A percentile compares a stretch with the other conserved stretches of the same genome.
phyloP scores from a whole-genome alignment of 2,329 filamentous ascomycete species.

The Escovopsis weberi region DNA sequence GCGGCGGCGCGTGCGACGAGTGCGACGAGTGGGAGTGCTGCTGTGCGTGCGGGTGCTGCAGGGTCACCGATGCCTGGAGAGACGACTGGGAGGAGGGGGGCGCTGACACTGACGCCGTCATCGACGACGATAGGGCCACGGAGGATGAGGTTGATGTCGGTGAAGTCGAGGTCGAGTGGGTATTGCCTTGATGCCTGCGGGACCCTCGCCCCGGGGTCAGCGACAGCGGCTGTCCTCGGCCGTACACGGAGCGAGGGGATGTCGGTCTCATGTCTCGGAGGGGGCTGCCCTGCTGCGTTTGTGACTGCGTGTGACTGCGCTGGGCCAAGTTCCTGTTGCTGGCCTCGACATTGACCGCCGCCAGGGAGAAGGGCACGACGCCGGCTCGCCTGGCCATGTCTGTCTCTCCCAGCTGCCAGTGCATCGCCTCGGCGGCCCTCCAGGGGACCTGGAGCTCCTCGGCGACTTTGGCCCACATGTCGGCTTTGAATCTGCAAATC shows the following conservation, averaged over 20 bases:
- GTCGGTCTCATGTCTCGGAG: conserved; percentile 28
- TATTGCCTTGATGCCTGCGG: conserved; percentile 18
- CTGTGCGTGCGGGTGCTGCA: conserved; percentile 1
- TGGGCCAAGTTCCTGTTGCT: conserved; percentile 24
- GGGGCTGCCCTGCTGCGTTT: conserved; percentile 29
- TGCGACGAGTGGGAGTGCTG: conserved; percentile 1
- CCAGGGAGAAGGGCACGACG: conserved; percentile 68
- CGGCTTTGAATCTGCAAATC: conserved; percentile 67
- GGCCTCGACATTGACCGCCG: conserved; percentile 36
- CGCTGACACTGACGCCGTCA: conserved; percentile 2
- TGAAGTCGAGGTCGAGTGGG: conserved; percentile 10
- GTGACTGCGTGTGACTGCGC: conserved; percentile 26
- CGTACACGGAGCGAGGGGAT: conserved; percentile 27
- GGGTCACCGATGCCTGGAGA: too few relatives aligned
- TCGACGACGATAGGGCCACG: too few relatives aligned
- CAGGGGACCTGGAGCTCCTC: conserved; percentile 92
- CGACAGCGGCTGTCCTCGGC: conserved; percentile 19
- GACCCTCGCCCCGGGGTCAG: conserved; percentile 21
- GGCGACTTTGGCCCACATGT: conserved; percentile 95
- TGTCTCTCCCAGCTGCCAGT: conserved; percentile 86
- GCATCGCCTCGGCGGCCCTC: conserved; percentile 93
- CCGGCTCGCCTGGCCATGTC: conserved; percentile 92
- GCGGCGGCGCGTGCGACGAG: conserved; percentile 14
- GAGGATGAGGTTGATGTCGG: too few relatives aligned
- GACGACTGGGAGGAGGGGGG: conserved; percentile 13